Evolutionary conservation across 164 flowering plant genomes (phyloP).

Genomic region (Paratinospora sagittata): DNA sequence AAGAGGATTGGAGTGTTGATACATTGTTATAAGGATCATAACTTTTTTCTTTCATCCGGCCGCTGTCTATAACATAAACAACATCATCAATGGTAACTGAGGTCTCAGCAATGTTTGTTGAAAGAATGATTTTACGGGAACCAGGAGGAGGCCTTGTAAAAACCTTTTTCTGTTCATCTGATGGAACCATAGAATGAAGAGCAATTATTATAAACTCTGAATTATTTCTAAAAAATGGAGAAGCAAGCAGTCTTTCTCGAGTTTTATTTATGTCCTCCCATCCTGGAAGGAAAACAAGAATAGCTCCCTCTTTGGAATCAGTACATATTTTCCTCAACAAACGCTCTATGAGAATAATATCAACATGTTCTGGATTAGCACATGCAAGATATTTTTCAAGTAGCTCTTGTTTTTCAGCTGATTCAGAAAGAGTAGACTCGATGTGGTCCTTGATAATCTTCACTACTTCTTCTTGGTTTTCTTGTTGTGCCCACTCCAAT

Average conservation of each 20-base stretch:
- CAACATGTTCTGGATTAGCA: constrained; percentile 55
- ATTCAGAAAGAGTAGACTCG: constrained; percentile 26
- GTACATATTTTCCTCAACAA: constrained; percentile 65
- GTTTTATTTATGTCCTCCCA: constrained; percentile 91
- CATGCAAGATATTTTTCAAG: constrained; percentile 62
- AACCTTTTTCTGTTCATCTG: constrained; percentile 83
- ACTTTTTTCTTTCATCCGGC: constrained; percentile 92
- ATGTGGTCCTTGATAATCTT: constrained; percentile 49
- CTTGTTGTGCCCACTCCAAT: constrained; percentile 61
- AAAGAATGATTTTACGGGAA: constrained; percentile 81
- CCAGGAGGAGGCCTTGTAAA: constrained; percentile 69
- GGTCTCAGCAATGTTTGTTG: constrained; percentile 97
- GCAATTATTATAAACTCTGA: constrained; percentile 61
- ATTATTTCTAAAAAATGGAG: constrained; percentile 50
- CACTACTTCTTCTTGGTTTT: constrained; percentile 53
- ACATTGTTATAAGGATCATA: constrained; percentile 95
- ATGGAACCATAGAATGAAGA: constrained; percentile 92
- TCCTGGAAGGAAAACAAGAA: constrained; percentile 93
- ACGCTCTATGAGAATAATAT: constrained; percentile 63
- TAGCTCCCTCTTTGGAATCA: constrained; percentile 85
- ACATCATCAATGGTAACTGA: constrained; percentile 93
- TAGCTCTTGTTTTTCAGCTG: constrained; percentile 37
- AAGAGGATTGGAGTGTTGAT: constrained; percentile 88
- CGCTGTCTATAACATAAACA: constrained; percentile 91
- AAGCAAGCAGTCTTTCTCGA: constrained; percentile 42